These are phyloP conservation scores for Eragrostis tef DNA, from an alignment of 202 grass and related monocot genomes.

Conservation along the genomic window DNA sequence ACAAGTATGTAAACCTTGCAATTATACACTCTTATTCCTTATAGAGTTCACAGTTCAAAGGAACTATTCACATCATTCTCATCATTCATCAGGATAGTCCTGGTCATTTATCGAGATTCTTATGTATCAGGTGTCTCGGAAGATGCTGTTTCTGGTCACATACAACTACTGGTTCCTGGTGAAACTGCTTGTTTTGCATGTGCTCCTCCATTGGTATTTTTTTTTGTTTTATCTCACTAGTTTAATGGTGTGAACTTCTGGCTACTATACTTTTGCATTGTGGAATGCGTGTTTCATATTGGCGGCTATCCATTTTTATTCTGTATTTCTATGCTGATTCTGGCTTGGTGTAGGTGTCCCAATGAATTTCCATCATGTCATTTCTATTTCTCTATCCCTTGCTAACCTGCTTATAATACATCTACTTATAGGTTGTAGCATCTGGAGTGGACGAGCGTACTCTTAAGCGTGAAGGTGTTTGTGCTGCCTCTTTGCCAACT, in stretches of 20 bases:
- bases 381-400: constrained; percentile 20
- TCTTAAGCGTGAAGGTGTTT: constrained; percentile 95
- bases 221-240: constrained; percentile 32
- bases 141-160: constrained; percentile 99
- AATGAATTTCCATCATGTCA: not conserved
- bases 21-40: not conserved
- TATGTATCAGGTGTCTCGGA: constrained; percentile 85
- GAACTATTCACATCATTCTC: not conserved
- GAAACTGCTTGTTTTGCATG: constrained; percentile 98
- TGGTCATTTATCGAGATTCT: not conserved
- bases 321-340: not conserved
- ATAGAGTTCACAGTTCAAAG: not conserved
- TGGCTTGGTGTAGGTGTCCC: constrained; percentile 7
- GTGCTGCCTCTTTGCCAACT: constrained; percentile 96
- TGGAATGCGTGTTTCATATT: constrained; percentile 12
- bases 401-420: not conserved
- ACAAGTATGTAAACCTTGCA: not conserved
- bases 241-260: constrained; percentile 42
- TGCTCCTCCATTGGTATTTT: constrained; percentile 87
- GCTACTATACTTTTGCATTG: constrained; percentile 18
- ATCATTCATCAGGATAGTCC: constrained; percentile 6
- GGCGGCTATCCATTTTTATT: constrained; percentile 13
- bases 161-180: constrained; percentile 91
- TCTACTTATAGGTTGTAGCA: constrained; percentile 75
- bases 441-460: constrained; percentile 95